Conservation (phyloP, 768 basidiomycete species). For the Leccinum arenicola region DNA sequence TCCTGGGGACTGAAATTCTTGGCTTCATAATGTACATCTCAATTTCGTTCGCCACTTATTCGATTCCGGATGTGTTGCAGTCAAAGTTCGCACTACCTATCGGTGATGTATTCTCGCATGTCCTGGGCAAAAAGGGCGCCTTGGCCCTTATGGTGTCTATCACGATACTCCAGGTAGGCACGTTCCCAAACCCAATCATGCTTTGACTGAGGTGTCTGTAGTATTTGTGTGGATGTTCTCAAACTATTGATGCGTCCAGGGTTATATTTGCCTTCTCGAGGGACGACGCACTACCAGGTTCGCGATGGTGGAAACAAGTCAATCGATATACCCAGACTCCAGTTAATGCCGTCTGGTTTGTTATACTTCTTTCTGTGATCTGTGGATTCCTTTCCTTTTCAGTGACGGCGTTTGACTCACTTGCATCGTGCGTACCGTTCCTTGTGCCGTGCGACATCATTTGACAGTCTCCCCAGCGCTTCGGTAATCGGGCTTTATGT, state of each 20-base stretch:
- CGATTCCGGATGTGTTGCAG: constrained; percentile 33
- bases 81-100: constrained; percentile 38
- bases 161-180: constrained; percentile 40
- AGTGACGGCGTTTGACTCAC: constrained; percentile 29
- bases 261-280: constrained; percentile 44
- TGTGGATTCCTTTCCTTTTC: constrained; percentile 36
- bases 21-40: constrained; percentile 44
- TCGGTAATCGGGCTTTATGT: constrained; percentile 36
- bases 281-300: constrained; percentile 39
- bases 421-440: constrained; percentile 30
- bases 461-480: constrained; percentile 16
- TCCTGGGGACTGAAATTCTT: constrained; percentile 37
- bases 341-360: constrained; percentile 41
- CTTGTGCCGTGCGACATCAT: background rate
- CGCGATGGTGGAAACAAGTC: constrained; percentile 35
- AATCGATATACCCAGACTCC: constrained; percentile 34
- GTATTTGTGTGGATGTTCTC: constrained; percentile 45
- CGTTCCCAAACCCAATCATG: background rate
- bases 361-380: constrained; percentile 29
- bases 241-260: constrained; percentile 45
- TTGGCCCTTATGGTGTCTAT: constrained; percentile 45
- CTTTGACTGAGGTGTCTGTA: constrained; percentile 11
- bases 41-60: constrained; percentile 41
- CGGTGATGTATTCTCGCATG: constrained; percentile 40
- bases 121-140: constrained; percentile 40